phyloP scores from a whole-genome alignment of 768 basidiomycete genomes.

The Trichaptum fuscoviolaceum region DNA sequence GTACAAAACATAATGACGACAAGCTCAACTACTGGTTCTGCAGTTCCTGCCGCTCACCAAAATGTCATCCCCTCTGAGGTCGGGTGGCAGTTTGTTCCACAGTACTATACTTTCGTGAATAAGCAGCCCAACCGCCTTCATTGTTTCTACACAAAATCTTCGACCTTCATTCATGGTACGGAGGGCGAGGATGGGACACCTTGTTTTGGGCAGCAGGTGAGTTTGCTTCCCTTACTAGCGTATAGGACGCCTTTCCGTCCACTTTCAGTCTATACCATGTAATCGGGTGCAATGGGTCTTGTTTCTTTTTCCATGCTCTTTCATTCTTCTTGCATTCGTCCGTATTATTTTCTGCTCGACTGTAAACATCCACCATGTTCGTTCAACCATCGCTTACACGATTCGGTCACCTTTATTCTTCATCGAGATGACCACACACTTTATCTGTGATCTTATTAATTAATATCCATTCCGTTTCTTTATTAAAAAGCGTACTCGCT shows the following conservation, averaged over 20 bases:
- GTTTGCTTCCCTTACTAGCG: constrained; percentile 20
- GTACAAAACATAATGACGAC: not conserved
- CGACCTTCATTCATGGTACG: constrained; percentile 94
- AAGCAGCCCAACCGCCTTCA: constrained; percentile 95
- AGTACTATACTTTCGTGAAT: constrained; percentile 99
- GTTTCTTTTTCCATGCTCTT: not conserved
- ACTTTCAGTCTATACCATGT: not conserved
- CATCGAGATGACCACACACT: too few species aligned
- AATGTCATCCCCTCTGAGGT: constrained; percentile 88
- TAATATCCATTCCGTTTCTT: too few species aligned
- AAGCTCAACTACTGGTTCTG: not conserved
- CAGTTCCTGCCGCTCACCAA: constrained; percentile 29
- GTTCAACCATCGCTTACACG: too few species aligned
- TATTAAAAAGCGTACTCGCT: too few species aligned
- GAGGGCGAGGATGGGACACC: constrained; percentile 92
- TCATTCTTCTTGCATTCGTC: constrained; percentile 8
- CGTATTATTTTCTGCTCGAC: too few species aligned
- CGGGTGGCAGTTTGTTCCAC: constrained; percentile 98
- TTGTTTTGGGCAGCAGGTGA: constrained; percentile 89
- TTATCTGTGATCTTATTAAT: too few species aligned
- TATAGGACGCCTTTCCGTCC: not conserved
- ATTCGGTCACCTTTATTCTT: too few species aligned
- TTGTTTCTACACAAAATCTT: constrained; percentile 98
- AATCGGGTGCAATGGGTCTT: too few species aligned
- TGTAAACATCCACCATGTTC: too few species aligned